Evolutionary conservation across 2,329 filamentous ascomycete genomes (phyloP).

Genomic region (Botrytis porri): DNA sequence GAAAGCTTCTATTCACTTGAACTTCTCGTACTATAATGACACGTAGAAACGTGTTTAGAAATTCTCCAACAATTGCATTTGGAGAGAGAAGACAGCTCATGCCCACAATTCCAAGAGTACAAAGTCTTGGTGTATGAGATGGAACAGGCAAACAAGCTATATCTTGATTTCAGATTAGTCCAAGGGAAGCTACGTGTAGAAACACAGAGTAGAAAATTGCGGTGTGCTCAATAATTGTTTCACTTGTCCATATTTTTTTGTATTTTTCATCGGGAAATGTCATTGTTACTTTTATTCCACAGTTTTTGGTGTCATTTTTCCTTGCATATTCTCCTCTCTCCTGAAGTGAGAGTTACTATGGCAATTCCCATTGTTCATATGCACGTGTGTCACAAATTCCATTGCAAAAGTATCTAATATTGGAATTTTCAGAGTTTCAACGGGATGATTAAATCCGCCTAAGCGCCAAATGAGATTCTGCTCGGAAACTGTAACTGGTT

Average conservation of each 20-base stretch:
- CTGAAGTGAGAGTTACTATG: not conserved
- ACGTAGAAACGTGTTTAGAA: not conserved
- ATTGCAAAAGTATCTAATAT: not conserved
- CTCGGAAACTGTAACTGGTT: not conserved
- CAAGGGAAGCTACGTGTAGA: not conserved
- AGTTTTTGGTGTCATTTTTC: not conserved
- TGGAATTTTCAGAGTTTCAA: not conserved
- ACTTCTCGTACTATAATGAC: not conserved
- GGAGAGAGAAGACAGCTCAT: not conserved
- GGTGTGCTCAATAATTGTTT: no score
- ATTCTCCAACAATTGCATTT: not conserved
- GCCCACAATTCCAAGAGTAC: not conserved
- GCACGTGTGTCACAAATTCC: accelerated
- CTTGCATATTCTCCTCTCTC: not conserved
- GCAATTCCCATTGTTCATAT: not conserved
- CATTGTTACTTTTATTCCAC: not conserved
- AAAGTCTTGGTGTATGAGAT: not conserved
- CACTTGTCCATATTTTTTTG: no score
- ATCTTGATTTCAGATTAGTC: not conserved
- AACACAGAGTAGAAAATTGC: no score
- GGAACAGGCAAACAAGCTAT: accelerated
- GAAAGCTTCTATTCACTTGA: not conserved
- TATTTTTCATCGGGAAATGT: no score
- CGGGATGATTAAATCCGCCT: not conserved
- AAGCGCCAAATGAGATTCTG: not conserved